phyloP scores from a whole-genome alignment of 2,329 filamentous ascomycete species.

The Ophiostoma piceae region DNA sequence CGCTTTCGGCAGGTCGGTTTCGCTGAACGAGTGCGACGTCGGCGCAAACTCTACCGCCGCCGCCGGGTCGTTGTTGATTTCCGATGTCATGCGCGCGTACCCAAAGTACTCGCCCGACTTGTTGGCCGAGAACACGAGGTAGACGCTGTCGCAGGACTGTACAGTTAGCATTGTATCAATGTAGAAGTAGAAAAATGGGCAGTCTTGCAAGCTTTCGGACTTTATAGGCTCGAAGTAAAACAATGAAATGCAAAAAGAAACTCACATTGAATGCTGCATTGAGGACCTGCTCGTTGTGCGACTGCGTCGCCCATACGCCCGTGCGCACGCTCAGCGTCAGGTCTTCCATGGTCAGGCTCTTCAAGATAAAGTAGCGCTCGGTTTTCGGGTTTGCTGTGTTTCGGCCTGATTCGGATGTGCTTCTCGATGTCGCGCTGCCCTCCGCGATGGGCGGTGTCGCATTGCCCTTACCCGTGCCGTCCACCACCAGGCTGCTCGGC shows the following conservation, averaged over 20 bases:
- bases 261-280: slow-evolving; percentile 77
- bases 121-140: slow-evolving; percentile 91
- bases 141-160: slow-evolving; percentile 78
- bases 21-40: slow-evolving; percentile 53
- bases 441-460: background rate
- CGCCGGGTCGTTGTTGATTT: slow-evolving; percentile 70
- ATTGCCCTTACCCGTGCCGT: slow-evolving; percentile 20
- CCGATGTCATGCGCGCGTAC: slow-evolving; percentile 83
- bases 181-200: background rate
- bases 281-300: slow-evolving; percentile 80
- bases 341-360: slow-evolving; percentile 87
- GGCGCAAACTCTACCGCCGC: slow-evolving; percentile 65
- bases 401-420: too few species aligned
- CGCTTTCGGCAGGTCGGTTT: slow-evolving; percentile 67
- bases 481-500: slow-evolving; percentile 18
- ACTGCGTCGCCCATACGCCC: slow-evolving; percentile 88
- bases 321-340: slow-evolving; percentile 82
- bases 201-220: background rate
- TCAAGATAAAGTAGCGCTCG: slow-evolving; percentile 86
- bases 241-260: slow-evolving; percentile 11
- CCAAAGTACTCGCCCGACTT: slow-evolving; percentile 97
- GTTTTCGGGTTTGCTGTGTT: slow-evolving; percentile 39
- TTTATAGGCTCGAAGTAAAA: background rate
- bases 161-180: background rate
- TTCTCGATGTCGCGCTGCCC: background rate